Conservation (phyloP, 2,329 filamentous ascomycete genomes). For the Lasiodiplodia hormozganensis region DNA sequence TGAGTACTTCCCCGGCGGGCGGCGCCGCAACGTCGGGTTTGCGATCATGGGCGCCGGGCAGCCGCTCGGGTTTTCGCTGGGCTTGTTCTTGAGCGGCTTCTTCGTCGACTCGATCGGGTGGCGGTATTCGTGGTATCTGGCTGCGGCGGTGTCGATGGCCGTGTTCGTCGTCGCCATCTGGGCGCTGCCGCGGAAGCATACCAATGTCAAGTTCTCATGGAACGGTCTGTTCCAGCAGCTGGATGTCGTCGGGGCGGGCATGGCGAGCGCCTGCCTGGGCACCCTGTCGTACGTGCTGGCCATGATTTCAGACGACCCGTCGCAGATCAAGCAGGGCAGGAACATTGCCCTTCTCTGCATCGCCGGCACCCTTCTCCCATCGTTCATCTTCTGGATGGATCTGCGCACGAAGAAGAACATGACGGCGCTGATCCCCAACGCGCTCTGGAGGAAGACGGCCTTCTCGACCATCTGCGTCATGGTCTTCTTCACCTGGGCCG, state of each 20-base stretch:
- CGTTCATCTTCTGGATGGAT: constrained; percentile 63
- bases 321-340: background rate
- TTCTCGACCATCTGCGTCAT: constrained; percentile 64
- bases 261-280: background rate
- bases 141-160: constrained; percentile 51
- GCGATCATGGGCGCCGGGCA: constrained; percentile 58
- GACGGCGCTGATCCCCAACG: constrained; percentile 68
- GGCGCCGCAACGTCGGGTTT: constrained; percentile 59
- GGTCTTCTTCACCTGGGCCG: constrained; percentile 48
- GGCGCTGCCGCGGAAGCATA: constrained; percentile 28
- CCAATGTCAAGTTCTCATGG: background rate
- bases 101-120: constrained; percentile 59
- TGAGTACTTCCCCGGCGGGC: constrained; percentile 54
- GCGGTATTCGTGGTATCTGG: constrained; percentile 59
- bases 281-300: constrained; percentile 13
- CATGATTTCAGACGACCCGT: background rate
- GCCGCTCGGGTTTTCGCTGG: constrained; percentile 60
- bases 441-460: constrained; percentile 63
- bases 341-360: constrained; percentile 50
- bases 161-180: constrained; percentile 50
- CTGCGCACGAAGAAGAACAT: constrained; percentile 53
- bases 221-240: background rate
- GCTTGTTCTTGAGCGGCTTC: constrained; percentile 59
- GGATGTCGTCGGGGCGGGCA: background rate
- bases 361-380: constrained; percentile 52